A percentile compares a stretch with the other conserved stretches of the same genome.
phyloP scores from a whole-genome alignment of 2,329 filamentous ascomycete species.

The Nemania serpens region DNA sequence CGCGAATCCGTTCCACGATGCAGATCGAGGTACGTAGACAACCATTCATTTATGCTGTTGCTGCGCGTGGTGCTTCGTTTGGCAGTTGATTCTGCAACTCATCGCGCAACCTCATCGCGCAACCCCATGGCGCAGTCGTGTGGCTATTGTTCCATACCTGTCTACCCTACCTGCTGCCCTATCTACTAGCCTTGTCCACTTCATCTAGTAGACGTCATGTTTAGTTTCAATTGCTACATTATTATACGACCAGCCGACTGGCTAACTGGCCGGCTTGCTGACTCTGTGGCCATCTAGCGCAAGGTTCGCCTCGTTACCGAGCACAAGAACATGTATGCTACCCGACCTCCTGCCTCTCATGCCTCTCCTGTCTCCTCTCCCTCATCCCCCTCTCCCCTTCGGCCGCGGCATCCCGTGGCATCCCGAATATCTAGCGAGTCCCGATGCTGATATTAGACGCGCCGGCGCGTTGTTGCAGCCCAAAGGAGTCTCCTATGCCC shows the following conservation, averaged over 20 bases:
- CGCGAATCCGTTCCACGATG: slow-evolving; percentile 28
- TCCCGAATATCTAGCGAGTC: slow-evolving; percentile 1
- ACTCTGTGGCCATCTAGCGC: slow-evolving; percentile 63
- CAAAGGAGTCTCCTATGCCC: slow-evolving; percentile 79
- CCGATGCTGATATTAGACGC: slow-evolving; percentile 28
- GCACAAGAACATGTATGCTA: slow-evolving; percentile 80
- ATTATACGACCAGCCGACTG: no score
- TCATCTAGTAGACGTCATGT: no score
- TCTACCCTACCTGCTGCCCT: no score
- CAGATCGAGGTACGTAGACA: slow-evolving; percentile 36
- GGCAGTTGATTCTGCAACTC: no score
- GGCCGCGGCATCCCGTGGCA: not conserved
- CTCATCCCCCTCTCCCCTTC: not conserved
- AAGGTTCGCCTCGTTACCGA: slow-evolving; percentile 92
- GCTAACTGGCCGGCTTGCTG: slow-evolving; percentile 22
- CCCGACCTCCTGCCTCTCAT: not conserved
- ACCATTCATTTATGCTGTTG: not conserved
- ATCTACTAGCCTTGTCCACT: no score
- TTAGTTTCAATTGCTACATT: no score
- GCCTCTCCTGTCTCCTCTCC: no score
- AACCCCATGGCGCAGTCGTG: not conserved
- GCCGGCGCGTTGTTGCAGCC: slow-evolving; percentile 50
- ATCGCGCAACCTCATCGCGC: not conserved
- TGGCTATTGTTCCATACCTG: no score
- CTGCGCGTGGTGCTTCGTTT: not conserved